Base-by-base conservation (phyloP, 495 filamentous ascomycete genomes). In the Penicillium cosmopolitanum region DNA sequence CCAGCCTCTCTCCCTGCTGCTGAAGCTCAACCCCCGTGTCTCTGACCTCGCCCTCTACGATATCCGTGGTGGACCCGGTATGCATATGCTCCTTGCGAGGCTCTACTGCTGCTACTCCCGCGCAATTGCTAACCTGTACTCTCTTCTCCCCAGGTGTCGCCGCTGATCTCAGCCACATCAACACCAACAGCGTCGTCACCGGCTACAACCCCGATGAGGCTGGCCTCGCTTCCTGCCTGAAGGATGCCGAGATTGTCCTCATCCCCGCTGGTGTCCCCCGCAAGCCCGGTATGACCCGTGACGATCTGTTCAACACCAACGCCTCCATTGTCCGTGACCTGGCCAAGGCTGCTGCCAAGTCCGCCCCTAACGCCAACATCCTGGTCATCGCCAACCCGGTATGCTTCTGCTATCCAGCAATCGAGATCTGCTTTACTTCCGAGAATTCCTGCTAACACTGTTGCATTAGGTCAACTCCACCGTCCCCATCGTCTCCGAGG, bases 281-380 rank as follows among this genome's bases (percentile, higher is more conserved):
- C 81, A 98, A 98, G 86, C 95, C 95, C 71, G 95, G 95, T 79
- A 98, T 98, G 95, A 96, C 90, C 81, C 92, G 95, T 82, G 95
- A 98, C 81, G 88, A 98, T 73, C 90, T 98, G 55, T 98, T 98
- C 91, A 98, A 98, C 84, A 98, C 94, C 84, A 98, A 98, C 78
- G 95, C 96, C 76, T 96, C 92, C 64, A 98, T 98, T 72, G 95
- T 98, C 74, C 95, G 95, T 61, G 95, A 98, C 80, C 88, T 98
- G 60, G 93, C 95, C 76, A 97, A 98, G 87, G 92, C 93, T 66
- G 87, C 86, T 70, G 95, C 95, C 68, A 88, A 96, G 66, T 83
- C 90, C 68, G 82, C 87, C 74, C 96, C 95, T 58, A 84, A 98
- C 50, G 96, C 95, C 78, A 96, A 96, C 75, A 83, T 98, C 77